Base-by-base conservation (phyloP, 345 rosid species). In the Dipteronia sinensis region DNA sequence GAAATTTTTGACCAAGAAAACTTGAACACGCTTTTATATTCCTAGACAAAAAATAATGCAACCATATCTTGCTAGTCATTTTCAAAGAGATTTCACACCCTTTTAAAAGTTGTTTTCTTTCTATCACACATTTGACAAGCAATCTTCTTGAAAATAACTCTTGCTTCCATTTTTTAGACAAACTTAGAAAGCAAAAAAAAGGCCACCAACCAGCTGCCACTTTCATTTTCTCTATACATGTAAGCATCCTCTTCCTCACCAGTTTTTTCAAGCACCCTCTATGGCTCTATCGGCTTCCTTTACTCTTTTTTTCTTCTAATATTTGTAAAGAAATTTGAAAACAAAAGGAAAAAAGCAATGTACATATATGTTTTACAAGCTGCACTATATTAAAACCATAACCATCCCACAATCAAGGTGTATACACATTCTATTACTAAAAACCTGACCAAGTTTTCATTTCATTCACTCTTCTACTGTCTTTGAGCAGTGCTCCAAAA, bases 401-500 rank as follows among this genome's bases (percentile, higher is more conserved):
- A 55, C 64, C 67, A 73, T 38, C 71, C 83, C 82, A 65, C 58
- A 67, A 72, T 69, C 74, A 49, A 22, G 65, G 71, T 74, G 65
- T 74, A 81, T 82, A 29, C 79, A 63, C 81, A 85, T 74, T 70
- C 69, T 79, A 74, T 71, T 74, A 72, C 83, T 79, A 81, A 78
- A 31, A 31, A 74, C 73, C 69, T 59, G 69, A 34, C 77, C 31
- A 53, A 15, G 69, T 59, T 22, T 34, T 10, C 61, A 53, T 59
- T 12, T 56, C 79, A 46, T 69, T 42, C 62, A 65, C 69, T 56
- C 75, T 58, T 15, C 71, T 29, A 20, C 51, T 67, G 40, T 59
- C 68, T 75, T 70, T 76, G 22, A 64, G 63, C 77, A 74, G 73
- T 31, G 73, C 81, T 76, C 77, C 59, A 59, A 73, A 49, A 49